Base-by-base conservation (phyloP, 371 early-diverging fungal genomes). In the Syncephalastrum racemosum region DNA sequence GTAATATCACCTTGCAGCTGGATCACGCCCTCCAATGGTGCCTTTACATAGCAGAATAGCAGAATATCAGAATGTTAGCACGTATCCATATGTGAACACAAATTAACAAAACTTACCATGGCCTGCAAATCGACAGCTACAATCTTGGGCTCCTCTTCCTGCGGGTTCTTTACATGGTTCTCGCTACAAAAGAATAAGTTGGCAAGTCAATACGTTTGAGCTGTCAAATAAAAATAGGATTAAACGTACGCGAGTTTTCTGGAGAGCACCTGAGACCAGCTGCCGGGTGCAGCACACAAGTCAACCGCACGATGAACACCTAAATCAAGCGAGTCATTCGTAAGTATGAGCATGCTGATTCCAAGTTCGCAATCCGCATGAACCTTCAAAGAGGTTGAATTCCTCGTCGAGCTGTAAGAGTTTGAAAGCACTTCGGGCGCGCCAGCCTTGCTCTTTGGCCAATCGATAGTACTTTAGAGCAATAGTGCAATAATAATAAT, bases 231-330 rank as follows among this genome's bases (percentile, higher is more conserved):
- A 8, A 20, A 8, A 12, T 23, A 31, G 8, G 46, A 24, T 7
- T n/a, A 19, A 6, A 50, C 64, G 31, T 75, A 79, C 81, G 66
- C 79, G 15, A 91, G 77, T 56, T 85, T 85, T 62, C 86, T 82
- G 52, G 89, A 85, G 20, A 98, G 80, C 13, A 99, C 99, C 75
- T 99, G 99, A 39, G 93, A 90, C 99, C 99, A 99, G 73, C 95
- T 94, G 19, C 99, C 99, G 0, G 99, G 99, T 3, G 99, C 99
- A 15, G 99, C 99, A 75, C 99, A 99, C 44, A 99, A 82, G 82
- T 99, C 99, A 22, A 99, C 98, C 22, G 92, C 93, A 58, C 89
- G 81, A 31, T 84, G 85, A n/a, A 96, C 94, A 24, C 88, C 88
- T 89, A 67, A n/a, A 24, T n/a, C 10, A 20, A 46, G 13, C 10